A percentile compares a stretch with the other conserved stretches of the same genome.
Evolutionary conservation across 495 filamentous ascomycete genomes (phyloP).

Genomic region (Hyaloscypha finlandica): DNA sequence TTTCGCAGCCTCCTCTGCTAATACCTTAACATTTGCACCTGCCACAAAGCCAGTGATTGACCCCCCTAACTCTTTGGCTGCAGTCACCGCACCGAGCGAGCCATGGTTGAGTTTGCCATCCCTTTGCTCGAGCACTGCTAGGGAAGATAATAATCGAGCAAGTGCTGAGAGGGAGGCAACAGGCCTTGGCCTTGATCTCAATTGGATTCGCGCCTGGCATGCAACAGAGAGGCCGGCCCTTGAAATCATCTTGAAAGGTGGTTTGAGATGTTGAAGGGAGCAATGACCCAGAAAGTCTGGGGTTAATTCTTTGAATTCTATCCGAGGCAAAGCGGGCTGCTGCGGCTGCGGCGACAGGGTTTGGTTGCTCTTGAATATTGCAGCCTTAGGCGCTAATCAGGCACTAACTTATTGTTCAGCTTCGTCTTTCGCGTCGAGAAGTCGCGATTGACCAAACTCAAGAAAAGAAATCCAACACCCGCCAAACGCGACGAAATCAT

Average conservation of each 20-base stretch:
- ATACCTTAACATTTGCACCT: slow-evolving; percentile 74
- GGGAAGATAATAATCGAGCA: slow-evolving; percentile 77
- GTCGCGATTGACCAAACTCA: slow-evolving; percentile 14
- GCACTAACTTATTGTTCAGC: slow-evolving; percentile 3
- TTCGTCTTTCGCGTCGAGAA: slow-evolving; percentile 1
- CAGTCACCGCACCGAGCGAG: slow-evolving; percentile 83
- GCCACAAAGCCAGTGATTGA: slow-evolving; percentile 85
- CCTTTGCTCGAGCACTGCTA: slow-evolving; percentile 91
- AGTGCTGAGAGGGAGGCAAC: slow-evolving; percentile 44
- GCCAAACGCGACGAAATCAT: slow-evolving; percentile 22
- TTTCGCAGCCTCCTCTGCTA: slow-evolving; percentile 86
- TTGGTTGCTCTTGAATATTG: neutral
- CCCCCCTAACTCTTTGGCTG: slow-evolving; percentile 84
- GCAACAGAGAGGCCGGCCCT: slow-evolving; percentile 46
- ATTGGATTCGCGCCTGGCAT: slow-evolving; percentile 48
- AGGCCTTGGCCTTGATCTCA: slow-evolving; percentile 19
- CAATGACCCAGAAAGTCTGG: neutral
- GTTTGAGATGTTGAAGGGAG: neutral
- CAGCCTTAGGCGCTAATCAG: slow-evolving; percentile 3
- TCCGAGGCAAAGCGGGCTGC: slow-evolving; percentile 8
- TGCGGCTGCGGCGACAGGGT: neutral
- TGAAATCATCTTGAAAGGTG: slow-evolving; percentile 33
- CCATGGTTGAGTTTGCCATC: slow-evolving; percentile 82
- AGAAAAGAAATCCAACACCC: slow-evolving; percentile 14
- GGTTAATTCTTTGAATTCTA: neutral